These are phyloP conservation scores for Chlorella sp. DNA, from an alignment of 139 green algal species.

Conservation along the genomic window DNA sequence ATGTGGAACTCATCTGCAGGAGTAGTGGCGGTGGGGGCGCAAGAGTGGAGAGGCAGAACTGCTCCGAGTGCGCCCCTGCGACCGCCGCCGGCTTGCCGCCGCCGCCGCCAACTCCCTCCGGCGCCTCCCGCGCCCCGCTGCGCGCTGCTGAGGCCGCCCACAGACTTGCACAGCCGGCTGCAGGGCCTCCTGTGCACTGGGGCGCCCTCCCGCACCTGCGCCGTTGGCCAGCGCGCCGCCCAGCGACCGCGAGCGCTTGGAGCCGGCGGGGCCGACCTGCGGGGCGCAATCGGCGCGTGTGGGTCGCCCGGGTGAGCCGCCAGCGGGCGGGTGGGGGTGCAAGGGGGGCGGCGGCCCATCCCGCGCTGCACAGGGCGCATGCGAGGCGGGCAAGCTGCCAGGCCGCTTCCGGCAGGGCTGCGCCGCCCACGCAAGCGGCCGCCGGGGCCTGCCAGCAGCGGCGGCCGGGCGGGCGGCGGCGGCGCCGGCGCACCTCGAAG, in stretches of 20 bases:
- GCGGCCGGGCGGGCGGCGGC: neutral
- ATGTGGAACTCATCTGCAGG: neutral
- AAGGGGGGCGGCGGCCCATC: neutral
- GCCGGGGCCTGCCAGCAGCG: neutral
- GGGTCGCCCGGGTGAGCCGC: too few species aligned
- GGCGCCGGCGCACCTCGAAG: slow-evolving; percentile 38
- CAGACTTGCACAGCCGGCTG: too few species aligned
- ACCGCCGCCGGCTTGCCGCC: neutral
- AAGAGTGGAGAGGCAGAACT: neutral
- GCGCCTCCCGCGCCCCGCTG: too few species aligned
- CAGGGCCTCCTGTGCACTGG: too few species aligned
- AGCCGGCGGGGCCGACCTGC: slow-evolving; percentile 20
- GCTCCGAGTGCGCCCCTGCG: too few species aligned
- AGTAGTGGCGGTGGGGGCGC: neutral
- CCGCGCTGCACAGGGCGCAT: neutral
- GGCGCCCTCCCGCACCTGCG: neutral
- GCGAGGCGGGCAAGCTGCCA: neutral
- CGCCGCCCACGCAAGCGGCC: neutral
- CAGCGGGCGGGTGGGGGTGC: too few species aligned
- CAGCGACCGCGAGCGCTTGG: slow-evolving; percentile 24
- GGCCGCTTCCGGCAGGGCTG: neutral
- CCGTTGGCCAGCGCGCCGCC: slow-evolving; percentile 27
- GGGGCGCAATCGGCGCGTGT: neutral
- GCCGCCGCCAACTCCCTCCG: too few species aligned
- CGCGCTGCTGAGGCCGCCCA: too few species aligned